Evolutionary conservation across 306 rosid genomes (phyloP).

Genomic region (Prunus salicina): DNA sequence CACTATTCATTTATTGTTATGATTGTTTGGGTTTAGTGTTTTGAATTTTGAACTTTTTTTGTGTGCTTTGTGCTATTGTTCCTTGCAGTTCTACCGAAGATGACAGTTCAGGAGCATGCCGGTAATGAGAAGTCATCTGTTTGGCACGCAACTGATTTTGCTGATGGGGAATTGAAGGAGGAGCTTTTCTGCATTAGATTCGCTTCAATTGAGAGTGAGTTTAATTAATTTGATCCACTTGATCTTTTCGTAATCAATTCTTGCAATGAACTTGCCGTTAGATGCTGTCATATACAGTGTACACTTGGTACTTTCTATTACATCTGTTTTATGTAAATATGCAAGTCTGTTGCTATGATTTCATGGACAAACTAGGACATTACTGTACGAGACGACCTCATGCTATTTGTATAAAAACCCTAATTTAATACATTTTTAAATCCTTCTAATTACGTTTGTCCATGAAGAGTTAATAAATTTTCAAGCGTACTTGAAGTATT

Average conservation of each 20-base stretch:
- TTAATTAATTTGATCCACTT: not conserved
- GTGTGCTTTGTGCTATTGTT: not conserved
- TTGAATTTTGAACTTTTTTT: not conserved
- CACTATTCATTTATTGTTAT: not conserved
- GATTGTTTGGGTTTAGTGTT: not conserved
- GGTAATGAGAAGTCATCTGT: constrained; percentile 95
- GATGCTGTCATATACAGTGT: not conserved
- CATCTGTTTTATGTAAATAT: not conserved
- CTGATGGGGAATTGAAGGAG: constrained; percentile 93
- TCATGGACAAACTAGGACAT: too few species aligned
- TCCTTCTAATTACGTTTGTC: not conserved
- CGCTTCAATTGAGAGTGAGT: constrained; percentile 90
- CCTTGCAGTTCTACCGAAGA: constrained; percentile 62
- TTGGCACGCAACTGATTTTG: constrained; percentile 94
- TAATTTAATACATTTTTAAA: not conserved
- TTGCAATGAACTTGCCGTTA: not conserved
- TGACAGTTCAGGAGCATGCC: constrained; percentile 90
- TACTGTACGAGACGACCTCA: too few species aligned
- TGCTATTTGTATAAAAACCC: not conserved
- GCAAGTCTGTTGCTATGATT: too few species aligned
- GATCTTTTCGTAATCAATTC: not conserved
- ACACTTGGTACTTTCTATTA: not conserved
- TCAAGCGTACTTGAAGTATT: too few species aligned
- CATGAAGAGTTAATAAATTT: too few species aligned
- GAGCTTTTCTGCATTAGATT: constrained; percentile 98